Evolutionary conservation across 2,329 filamentous ascomycete genomes (phyloP).

Genomic region (Fusarium chaquense): DNA sequence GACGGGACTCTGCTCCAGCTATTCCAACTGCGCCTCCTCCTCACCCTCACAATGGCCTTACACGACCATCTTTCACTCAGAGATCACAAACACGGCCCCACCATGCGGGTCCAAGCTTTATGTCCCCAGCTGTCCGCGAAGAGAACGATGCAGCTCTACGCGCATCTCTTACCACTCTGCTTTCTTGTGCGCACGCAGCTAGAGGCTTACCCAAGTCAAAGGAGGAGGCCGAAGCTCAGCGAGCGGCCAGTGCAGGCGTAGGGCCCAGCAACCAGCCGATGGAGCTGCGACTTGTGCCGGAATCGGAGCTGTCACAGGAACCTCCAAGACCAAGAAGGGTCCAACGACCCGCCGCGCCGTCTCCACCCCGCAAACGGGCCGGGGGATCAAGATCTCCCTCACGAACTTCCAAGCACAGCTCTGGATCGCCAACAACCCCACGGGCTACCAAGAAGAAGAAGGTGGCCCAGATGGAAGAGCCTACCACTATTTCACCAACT

Average conservation of each 20-base stretch:
- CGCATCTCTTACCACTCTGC: slow-evolving; percentile 91
- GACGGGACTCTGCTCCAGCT: slow-evolving; percentile 61
- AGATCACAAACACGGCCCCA: slow-evolving; percentile 61
- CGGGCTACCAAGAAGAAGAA: slow-evolving; percentile 72
- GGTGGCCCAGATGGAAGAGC: slow-evolving; percentile 55
- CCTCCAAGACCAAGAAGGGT: slow-evolving; percentile 39
- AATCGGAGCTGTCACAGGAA: slow-evolving; percentile 67
- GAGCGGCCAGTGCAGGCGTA: slow-evolving; percentile 53
- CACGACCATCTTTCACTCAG: slow-evolving; percentile 62
- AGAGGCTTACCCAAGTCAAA: slow-evolving; percentile 79
- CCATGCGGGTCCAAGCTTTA: slow-evolving; percentile 68
- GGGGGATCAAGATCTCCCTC: slow-evolving; percentile 46
- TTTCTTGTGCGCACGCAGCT: slow-evolving; percentile 94
- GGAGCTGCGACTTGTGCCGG: slow-evolving; percentile 69
- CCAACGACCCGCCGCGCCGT: slow-evolving; percentile 39
- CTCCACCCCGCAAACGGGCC: slow-evolving; percentile 46
- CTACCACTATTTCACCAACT: slow-evolving; percentile 67
- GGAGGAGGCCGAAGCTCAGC: slow-evolving; percentile 57
- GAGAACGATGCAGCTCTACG: slow-evolving; percentile 94
- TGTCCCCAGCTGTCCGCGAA: slow-evolving; percentile 80
- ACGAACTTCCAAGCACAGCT: slow-evolving; percentile 59
- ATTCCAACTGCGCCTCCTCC: slow-evolving; percentile 60
- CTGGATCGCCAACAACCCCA: slow-evolving; percentile 55
- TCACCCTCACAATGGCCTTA: slow-evolving; percentile 63
- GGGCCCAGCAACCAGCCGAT: slow-evolving; percentile 66